Evolutionary conservation across 768 basidiomycete species (phyloP).

Genomic region (Boletus vinaceobasis): DNA sequence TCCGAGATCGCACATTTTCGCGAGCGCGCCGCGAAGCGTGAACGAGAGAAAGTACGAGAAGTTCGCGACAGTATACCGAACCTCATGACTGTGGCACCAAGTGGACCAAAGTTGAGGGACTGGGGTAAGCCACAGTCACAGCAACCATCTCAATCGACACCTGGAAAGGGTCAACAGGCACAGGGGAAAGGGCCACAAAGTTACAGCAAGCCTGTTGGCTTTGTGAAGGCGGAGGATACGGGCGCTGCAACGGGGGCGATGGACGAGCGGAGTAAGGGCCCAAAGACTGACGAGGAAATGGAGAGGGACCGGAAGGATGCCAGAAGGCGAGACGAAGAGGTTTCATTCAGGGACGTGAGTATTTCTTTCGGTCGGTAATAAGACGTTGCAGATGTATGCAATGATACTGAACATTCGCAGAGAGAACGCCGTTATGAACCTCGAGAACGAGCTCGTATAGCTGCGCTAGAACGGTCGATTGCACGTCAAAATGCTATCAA

Average conservation of each 20-base stretch:
- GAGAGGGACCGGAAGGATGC: constrained; percentile 79
- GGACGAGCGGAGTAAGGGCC: constrained; percentile 36
- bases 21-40: constrained; percentile 87
- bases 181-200: constrained; percentile 70
- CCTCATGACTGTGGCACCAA: constrained; percentile 45
- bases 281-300: constrained; percentile 84
- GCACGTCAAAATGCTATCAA: constrained; percentile 65
- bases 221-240: constrained; percentile 68
- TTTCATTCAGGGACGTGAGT: constrained; percentile 83
- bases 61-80: constrained; percentile 56
- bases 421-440: constrained; percentile 93
- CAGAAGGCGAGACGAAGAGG: constrained; percentile 74
- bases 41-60: constrained; percentile 85
- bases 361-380: background rate
- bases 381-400: background rate
- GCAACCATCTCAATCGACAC: constrained; percentile 33
- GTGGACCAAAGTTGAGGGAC: constrained; percentile 73
- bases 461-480: constrained; percentile 71
- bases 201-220: constrained; percentile 77
- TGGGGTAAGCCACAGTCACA: constrained; percentile 62
- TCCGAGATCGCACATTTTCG: constrained; percentile 96
- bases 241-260: constrained; percentile 35
- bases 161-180: constrained; percentile 43
- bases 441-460: constrained; percentile 79
- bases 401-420: constrained; percentile 38